Evolutionary conservation across 2,329 filamentous ascomycete species (phyloP).

Genomic region (Aspergillus costaricaensis): DNA sequence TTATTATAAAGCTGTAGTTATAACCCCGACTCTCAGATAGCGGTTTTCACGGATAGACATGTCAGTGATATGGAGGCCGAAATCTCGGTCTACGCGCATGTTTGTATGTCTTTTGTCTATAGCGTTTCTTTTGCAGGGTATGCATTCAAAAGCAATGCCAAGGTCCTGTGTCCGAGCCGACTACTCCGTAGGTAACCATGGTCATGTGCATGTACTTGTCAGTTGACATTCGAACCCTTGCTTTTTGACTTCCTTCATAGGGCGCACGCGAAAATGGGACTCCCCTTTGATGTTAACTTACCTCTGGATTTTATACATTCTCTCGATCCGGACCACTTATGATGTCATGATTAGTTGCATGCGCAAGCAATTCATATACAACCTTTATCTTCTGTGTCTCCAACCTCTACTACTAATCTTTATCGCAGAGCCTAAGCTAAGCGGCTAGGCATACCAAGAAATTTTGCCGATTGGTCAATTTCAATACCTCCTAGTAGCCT

Average conservation of each 20-base stretch:
- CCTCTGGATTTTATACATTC: too few relatives aligned
- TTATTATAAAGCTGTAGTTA: slow-evolving; percentile 62
- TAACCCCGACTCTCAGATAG: slow-evolving; percentile 21
- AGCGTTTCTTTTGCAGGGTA: background rate
- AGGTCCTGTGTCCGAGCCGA: background rate
- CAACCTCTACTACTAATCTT: too few relatives aligned
- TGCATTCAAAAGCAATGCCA: background rate
- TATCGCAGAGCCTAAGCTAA: too few relatives aligned
- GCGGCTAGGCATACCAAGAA: too few relatives aligned
- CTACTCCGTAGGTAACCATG: background rate
- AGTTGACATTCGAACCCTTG: too few relatives aligned
- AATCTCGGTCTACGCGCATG: background rate
- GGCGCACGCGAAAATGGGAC: background rate
- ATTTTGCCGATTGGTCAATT: too few relatives aligned
- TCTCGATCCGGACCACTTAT: too few relatives aligned
- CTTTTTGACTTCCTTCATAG: background rate
- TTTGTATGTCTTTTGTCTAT: background rate
- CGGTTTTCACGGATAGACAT: background rate
- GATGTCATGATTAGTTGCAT: too few relatives aligned
- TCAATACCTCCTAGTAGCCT: rapidly evolving
- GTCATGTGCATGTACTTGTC: background rate
- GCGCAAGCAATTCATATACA: too few relatives aligned
- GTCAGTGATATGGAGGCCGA: background rate
- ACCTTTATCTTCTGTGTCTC: too few relatives aligned
- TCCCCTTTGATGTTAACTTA: background rate